These are phyloP conservation scores for Thraustotheca clavata DNA, from an alignment of 352 stramenopile species.

Conservation along the genomic window DNA sequence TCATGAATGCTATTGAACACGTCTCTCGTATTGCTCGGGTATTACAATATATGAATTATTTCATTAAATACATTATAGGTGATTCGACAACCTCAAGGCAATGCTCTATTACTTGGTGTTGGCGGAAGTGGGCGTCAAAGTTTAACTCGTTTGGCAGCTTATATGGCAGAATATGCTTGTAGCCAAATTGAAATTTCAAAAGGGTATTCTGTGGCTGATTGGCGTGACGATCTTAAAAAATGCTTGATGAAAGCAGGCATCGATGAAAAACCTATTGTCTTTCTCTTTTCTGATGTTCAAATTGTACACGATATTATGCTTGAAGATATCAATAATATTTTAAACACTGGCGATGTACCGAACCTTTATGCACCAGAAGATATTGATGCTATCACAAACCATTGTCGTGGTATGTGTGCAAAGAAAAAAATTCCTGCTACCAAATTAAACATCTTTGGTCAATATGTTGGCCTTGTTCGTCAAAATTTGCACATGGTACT, in stretches of 20 bases:
- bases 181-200: conserved; percentile 95
- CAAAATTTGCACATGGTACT: conserved; percentile 90
- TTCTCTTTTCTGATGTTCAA: conserved; percentile 93
- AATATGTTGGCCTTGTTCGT: conserved; percentile 90
- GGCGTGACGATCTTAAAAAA: conserved; percentile 91
- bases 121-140: conserved; percentile 89
- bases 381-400: conserved; percentile 86
- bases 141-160: conserved; percentile 84
- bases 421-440: conserved; percentile 88
- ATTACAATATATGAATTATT: background rate
- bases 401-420: conserved; percentile 84
- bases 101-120: conserved; percentile 89
- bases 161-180: conserved; percentile 89
- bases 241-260: conserved; percentile 88
- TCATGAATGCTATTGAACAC: conserved; percentile 85
- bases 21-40: conserved; percentile 69
- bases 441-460: conserved; percentile 92
- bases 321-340: conserved; percentile 93
- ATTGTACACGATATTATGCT: conserved; percentile 94
- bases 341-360: conserved; percentile 92
- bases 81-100: conserved; percentile 80
- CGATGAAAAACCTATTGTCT: conserved; percentile 88
- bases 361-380: conserved; percentile 92
- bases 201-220: conserved; percentile 88
- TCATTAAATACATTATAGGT: conserved; percentile 20